phyloP scores from a whole-genome alignment of 495 filamentous ascomycete genomes.

The Daldinia childiae region DNA sequence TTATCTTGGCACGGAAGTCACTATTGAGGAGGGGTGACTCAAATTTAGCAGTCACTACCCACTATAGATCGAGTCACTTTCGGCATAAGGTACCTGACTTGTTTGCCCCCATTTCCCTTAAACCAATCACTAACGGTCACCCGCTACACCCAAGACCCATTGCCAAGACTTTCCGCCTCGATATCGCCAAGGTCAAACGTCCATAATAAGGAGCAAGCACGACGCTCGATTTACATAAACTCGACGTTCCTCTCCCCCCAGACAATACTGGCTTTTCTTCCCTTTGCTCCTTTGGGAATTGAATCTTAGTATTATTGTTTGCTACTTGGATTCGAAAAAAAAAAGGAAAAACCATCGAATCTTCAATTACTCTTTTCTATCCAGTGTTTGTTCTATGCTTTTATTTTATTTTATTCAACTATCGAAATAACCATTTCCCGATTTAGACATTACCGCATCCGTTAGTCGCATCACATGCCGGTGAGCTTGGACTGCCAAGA shows the following conservation, averaged over 20 bases:
- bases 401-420: not conserved
- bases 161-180: conserved; percentile 60
- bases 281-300: conserved; percentile 34
- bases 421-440: not conserved
- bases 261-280: conserved; percentile 29
- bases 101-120: conserved; percentile 36
- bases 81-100: conserved; percentile 31
- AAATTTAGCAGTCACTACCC: conserved; percentile 12
- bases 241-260: conserved; percentile 43
- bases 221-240: conserved; percentile 56
- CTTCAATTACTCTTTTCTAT: not conserved
- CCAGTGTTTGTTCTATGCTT: not conserved
- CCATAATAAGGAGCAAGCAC: conserved; percentile 58
- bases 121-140: conserved; percentile 36
- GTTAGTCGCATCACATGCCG: conserved; percentile 22
- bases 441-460: conserved; percentile 2
- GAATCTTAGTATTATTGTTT: conserved; percentile 20
- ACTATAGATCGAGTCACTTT: conserved; percentile 32
- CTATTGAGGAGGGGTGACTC: conserved; percentile 43
- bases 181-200: conserved; percentile 54
- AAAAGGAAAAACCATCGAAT: not conserved
- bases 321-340: not conserved
- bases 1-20: conserved; percentile 43
- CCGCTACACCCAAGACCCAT: conserved; percentile 44
- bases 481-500: conserved; percentile 18